Evolutionary conservation across 78 protist genomes (phyloP).

Genomic region (Chrysochromulina tobinii): DNA sequence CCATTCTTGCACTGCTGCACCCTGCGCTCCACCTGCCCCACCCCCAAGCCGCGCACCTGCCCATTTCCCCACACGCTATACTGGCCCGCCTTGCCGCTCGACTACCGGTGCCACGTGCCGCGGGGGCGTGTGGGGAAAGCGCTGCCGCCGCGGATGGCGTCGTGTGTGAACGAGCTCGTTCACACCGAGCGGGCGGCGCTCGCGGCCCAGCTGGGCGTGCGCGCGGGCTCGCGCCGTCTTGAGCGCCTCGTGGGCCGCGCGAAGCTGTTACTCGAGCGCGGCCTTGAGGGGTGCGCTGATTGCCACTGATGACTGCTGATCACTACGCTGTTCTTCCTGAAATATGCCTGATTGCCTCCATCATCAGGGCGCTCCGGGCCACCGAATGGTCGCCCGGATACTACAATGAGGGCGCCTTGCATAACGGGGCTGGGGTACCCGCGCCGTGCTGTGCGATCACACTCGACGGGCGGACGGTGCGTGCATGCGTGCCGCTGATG

Average conservation of each 20-base stretch:
- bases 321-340: background rate
- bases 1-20: background rate
- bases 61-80: background rate
- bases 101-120: background rate
- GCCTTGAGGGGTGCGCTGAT: background rate
- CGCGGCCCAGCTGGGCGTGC: background rate
- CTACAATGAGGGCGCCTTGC: background rate
- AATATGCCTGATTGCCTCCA: background rate
- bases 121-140: background rate
- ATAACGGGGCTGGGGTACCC: background rate
- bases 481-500: too few relatives aligned
- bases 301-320: too few relatives aligned
- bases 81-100: background rate
- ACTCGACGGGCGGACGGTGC: background rate
- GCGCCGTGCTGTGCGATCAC: background rate
- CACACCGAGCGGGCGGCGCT: background rate
- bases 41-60: background rate
- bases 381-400: too few relatives aligned
- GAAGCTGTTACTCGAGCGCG: background rate
- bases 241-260: background rate
- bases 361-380: background rate
- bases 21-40: background rate
- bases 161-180: background rate
- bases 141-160: background rate
- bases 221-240: background rate